These are phyloP conservation scores for Trichoderma brevicompactum DNA, from an alignment of 2,329 filamentous ascomycete genomes.

Conservation along the genomic window DNA sequence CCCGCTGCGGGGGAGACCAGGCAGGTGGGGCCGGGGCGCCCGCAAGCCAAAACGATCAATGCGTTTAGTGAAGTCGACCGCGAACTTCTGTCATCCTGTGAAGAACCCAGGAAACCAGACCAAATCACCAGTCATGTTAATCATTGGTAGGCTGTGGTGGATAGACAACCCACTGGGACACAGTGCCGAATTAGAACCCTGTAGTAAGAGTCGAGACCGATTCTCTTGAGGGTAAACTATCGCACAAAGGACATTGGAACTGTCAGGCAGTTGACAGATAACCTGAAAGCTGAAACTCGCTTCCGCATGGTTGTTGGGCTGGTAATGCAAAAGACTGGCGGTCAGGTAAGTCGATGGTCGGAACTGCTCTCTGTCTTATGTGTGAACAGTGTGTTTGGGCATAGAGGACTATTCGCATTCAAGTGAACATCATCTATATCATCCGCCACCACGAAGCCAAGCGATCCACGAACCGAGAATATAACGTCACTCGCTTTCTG, in stretches of 20 bases:
- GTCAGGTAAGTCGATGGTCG: background rate
- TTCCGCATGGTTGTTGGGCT: background rate
- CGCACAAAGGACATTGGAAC: background rate
- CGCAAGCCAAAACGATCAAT: no score
- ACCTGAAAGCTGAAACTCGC: background rate
- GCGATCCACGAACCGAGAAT: background rate
- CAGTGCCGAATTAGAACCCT: no score
- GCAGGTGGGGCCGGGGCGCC: no score
- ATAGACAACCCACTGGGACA: no score
- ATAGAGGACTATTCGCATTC: background rate
- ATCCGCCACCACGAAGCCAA: background rate
- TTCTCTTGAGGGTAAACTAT: background rate
- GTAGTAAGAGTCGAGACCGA: no score
- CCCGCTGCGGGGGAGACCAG: no score
- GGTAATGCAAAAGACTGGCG: background rate
- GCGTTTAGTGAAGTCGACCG: no score
- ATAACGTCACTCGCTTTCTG: background rate
- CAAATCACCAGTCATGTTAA: no score
- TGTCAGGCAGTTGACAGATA: background rate
- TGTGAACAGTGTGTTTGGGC: background rate
- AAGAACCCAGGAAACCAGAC: no score
- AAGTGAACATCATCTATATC: background rate
- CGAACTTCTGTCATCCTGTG: no score
- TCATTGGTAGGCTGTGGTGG: no score
- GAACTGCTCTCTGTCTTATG: background rate